A percentile compares a stretch with the other conserved stretches of the same genome.
phyloP scores from a whole-genome alignment of 139 green algal genomes.

The Pleodorina starrii region DNA sequence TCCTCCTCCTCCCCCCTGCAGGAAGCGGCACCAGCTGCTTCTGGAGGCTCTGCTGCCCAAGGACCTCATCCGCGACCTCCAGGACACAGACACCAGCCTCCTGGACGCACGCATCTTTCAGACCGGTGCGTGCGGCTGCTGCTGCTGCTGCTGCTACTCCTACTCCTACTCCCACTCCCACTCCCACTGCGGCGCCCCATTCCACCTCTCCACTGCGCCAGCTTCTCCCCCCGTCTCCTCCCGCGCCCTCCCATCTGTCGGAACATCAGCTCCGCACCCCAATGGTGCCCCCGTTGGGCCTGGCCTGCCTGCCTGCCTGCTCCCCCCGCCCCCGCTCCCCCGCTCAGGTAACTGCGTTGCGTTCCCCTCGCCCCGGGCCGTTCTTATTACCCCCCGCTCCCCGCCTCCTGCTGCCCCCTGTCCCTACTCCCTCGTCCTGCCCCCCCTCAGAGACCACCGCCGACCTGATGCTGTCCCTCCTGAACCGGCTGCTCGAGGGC shows the following conservation, averaged over 20 bases:
- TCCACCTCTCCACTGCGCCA: background rate
- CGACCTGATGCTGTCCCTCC: conserved; percentile 40
- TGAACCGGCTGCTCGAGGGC: conserved; percentile 26
- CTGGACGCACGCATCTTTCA: background rate
- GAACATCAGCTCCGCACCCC: too few relatives aligned
- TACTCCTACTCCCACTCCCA: too few relatives aligned
- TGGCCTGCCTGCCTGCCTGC: background rate
- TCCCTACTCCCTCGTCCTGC: background rate
- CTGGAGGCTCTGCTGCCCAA: conserved; percentile 39
- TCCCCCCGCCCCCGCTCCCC: background rate
- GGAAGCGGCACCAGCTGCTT: conserved; percentile 33
- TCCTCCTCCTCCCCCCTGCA: background rate
- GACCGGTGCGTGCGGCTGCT: background rate
- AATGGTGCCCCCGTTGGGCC: background rate
- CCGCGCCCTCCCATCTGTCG: background rate
- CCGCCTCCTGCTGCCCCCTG: background rate
- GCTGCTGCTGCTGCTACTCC: background rate
- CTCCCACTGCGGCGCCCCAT: too few relatives aligned
- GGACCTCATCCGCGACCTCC: conserved; percentile 24
- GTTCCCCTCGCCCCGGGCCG: background rate
- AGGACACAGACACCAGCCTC: background rate
- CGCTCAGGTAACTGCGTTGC: too few relatives aligned
- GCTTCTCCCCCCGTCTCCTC: background rate
- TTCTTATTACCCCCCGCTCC: background rate
- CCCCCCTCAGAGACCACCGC: conserved; percentile 35